These are phyloP conservation scores for Phytopythium cucurbitacearum DNA, from an alignment of 352 stramenopile genomes.

Conservation along the genomic window DNA sequence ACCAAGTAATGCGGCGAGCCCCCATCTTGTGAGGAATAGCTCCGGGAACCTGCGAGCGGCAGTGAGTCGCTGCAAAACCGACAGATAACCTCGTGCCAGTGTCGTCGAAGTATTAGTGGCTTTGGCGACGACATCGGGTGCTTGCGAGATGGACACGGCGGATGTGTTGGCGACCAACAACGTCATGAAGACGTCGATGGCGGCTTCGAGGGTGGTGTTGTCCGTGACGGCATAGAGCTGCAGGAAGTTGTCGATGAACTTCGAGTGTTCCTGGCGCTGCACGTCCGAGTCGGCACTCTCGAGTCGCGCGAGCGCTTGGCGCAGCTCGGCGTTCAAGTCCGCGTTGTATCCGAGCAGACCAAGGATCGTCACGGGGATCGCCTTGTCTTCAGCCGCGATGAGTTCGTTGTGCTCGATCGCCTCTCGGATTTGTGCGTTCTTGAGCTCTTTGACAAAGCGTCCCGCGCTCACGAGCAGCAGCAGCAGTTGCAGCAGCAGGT, in stretches of 20 bases:
- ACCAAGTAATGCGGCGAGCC: constrained; percentile 34
- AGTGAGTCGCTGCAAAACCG: constrained; percentile 15
- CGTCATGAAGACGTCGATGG: constrained; percentile 53
- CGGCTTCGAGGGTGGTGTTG: constrained; percentile 34
- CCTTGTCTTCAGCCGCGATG: constrained; percentile 44
- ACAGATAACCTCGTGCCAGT: neutral
- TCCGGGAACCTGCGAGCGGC: constrained; percentile 35
- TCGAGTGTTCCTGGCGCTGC: constrained; percentile 30
- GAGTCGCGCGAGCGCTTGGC: constrained; percentile 36
- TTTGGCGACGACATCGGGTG: neutral
- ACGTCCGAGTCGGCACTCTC: constrained; percentile 10
- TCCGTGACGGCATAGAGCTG: constrained; percentile 57
- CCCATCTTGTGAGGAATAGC: constrained; percentile 45
- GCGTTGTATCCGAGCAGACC: constrained; percentile 65
- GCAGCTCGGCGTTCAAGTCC: constrained; percentile 66
- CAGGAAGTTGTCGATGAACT: constrained; percentile 63
- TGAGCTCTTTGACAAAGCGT: constrained; percentile 49
- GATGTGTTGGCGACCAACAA: constrained; percentile 21
- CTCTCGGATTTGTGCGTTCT: constrained; percentile 34
- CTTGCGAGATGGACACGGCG: no score
- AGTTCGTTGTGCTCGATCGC: constrained; percentile 59
- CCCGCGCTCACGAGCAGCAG: constrained; percentile 54
- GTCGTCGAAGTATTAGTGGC: neutral
- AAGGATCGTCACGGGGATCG: constrained; percentile 51
- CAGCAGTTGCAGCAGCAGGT: constrained; percentile 47